These are phyloP conservation scores for Monosporozyma aerobia DNA, from an alignment of 805 yeast species.

Conservation along the genomic window DNA sequence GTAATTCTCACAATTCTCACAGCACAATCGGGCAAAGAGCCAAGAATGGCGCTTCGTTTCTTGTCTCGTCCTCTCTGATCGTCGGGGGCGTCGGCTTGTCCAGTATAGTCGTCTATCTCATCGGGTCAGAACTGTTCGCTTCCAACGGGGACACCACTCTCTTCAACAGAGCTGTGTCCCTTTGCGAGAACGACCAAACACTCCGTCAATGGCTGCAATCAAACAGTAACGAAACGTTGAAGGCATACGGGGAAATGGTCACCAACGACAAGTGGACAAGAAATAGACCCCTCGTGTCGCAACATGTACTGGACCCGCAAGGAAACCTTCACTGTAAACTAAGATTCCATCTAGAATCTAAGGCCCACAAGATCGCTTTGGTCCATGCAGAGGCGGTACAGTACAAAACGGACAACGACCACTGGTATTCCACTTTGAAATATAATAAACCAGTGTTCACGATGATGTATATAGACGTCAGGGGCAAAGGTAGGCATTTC, in stretches of 20 bases:
- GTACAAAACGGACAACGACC: background rate
- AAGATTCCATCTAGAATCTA: slow-evolving; percentile 81
- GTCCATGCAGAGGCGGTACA: slow-evolving; percentile 64
- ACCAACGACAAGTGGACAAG: slow-evolving; percentile 73
- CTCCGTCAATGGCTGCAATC: slow-evolving; percentile 52
- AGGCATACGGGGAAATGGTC: slow-evolving; percentile 72
- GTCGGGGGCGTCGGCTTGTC: slow-evolving; percentile 64
- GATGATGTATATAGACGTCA: slow-evolving; percentile 67
- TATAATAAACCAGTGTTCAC: slow-evolving; percentile 55
- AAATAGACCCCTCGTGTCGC: slow-evolving; percentile 72
- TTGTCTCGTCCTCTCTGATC: slow-evolving; percentile 52
- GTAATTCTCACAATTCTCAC: too few relatives aligned
- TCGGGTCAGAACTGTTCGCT: slow-evolving; percentile 69
- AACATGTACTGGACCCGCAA: slow-evolving; percentile 52
- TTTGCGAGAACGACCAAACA: slow-evolving; percentile 58
- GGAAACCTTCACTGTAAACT: slow-evolving; percentile 75
- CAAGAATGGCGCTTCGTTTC: slow-evolving; percentile 50
- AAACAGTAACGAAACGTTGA: slow-evolving; percentile 48
- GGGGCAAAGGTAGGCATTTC: slow-evolving; percentile 59
- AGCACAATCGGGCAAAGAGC: slow-evolving; percentile 19
- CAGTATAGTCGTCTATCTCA: slow-evolving; percentile 58
- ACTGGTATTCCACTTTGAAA: slow-evolving; percentile 34
- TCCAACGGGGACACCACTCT: slow-evolving; percentile 90
- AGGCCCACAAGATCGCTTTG: slow-evolving; percentile 45
- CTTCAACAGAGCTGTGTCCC: slow-evolving; percentile 74